A percentile compares a stretch with the other conserved stretches of the same genome.
Conservation (phyloP, 805 yeast genomes). For the Clavispora carvajalis region DNA sequence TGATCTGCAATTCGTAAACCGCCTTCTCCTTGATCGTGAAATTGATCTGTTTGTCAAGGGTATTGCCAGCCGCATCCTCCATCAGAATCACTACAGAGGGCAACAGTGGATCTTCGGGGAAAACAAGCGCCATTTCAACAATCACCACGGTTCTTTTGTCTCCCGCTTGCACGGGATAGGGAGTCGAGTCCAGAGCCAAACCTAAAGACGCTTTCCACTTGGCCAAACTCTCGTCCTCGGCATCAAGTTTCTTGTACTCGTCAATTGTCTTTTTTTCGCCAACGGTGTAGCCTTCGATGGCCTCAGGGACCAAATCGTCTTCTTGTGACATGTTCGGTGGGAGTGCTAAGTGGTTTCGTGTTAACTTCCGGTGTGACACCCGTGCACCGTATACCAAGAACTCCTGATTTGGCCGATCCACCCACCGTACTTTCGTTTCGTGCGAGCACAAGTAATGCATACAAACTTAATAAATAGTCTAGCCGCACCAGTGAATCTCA, state of each 20-base stretch:
- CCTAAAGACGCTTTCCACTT: slow-evolving; percentile 93
- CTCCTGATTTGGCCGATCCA: not conserved
- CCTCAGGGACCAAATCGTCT: slow-evolving; percentile 61
- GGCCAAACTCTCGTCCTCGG: slow-evolving; percentile 83
- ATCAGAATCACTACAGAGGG: slow-evolving; percentile 64
- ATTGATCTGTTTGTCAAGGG: slow-evolving; percentile 58
- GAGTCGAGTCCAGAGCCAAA: slow-evolving; percentile 46
- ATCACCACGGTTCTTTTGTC: slow-evolving; percentile 77
- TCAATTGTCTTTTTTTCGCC: slow-evolving; percentile 73
- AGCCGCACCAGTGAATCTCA: no score
- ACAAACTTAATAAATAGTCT: no score
- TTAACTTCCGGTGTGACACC: not conserved
- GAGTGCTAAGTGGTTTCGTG: not conserved
- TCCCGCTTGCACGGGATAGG: slow-evolving; percentile 62
- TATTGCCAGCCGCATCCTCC: slow-evolving; percentile 51
- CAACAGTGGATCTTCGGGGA: slow-evolving; percentile 54
- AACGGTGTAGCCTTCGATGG: slow-evolving; percentile 58
- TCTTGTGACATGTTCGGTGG: slow-evolving; percentile 22
- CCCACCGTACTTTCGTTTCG: no score
- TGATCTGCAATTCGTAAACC: slow-evolving; percentile 63
- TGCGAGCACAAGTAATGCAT: no score
- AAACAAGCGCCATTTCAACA: slow-evolving; percentile 64
- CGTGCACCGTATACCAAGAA: not conserved
- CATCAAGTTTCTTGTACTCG: slow-evolving; percentile 79
- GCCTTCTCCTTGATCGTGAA: slow-evolving; percentile 77